Evolutionary conservation across 805 yeast species (phyloP), one percentile per base, ranked within the genome.

Genomic region (Suhomyces pyralidae): DNA sequence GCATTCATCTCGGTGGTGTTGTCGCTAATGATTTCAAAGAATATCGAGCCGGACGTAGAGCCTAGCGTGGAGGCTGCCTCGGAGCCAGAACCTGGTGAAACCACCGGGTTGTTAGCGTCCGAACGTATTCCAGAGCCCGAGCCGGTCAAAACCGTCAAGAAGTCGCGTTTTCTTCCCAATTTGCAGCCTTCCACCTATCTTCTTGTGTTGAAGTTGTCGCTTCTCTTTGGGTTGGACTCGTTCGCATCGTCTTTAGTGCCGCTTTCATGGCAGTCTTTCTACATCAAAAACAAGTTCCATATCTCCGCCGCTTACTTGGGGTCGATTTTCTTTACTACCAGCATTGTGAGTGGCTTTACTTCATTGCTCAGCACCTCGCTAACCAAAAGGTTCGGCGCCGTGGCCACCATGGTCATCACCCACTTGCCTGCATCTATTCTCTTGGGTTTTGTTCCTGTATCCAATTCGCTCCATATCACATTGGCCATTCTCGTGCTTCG

Each of bases 201-300:
- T 9, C 50, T 62, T 15, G 67, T 74, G 7, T 12, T 74, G 30
- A 70, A 73, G 43, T 58, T 77, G 17, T 69, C 77, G 1, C 42
- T 68, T 7, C 59, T 78, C 14, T 74, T 73, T 53, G 76, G 73
- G 8, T 55, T 77, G 12, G 82, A 78, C 58, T 68, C 79, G 1
- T 64, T 77, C 48, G 78, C 79, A 12, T 69, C 77, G 30, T 72
- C 81, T 3, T 64, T 76, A 43, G 71, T 71, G n/a, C 71, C 77
- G 30, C 69, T 69, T 30, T 67, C 80, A 3, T 78, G 81, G 82
- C 66, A 70, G n/a, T 72, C 79, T 0, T 78, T 68, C 54, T 78
- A 73, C 57, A 68, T 78, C 40, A 69, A 70, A 48, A 59, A 66
- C 9, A 69, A 66, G 54, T 78, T 74, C 59, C 52, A 64, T 38